These are phyloP conservation scores for Halenospora varia DNA, from an alignment of 495 filamentous ascomycete genomes.

Conservation along the genomic window DNA sequence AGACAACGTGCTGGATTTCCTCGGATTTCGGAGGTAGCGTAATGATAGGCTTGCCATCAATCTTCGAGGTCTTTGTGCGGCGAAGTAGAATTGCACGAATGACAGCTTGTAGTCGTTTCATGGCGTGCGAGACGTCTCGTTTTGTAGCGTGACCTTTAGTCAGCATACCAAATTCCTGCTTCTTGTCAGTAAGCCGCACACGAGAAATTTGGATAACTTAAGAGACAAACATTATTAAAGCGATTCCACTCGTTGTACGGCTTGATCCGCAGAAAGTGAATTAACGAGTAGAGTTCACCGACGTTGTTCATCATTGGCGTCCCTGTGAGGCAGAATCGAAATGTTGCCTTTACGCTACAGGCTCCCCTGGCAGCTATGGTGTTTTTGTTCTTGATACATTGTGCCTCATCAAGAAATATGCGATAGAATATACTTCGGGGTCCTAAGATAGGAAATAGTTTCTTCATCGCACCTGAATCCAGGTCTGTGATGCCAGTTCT, in stretches of 20 bases:
- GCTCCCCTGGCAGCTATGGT: slow-evolving; percentile 64
- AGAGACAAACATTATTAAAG: slow-evolving; percentile 39
- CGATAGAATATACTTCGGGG: slow-evolving; percentile 69
- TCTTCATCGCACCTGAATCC: slow-evolving; percentile 15
- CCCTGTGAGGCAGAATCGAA: slow-evolving; percentile 84
- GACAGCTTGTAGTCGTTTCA: slow-evolving; percentile 71
- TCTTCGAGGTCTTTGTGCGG: slow-evolving; percentile 75
- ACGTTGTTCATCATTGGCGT: slow-evolving; percentile 94
- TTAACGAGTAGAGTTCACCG: slow-evolving; percentile 74
- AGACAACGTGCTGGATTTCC: slow-evolving; percentile 62
- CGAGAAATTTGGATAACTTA: too few species aligned
- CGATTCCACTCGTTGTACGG: slow-evolving; percentile 63
- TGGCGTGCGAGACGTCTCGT: slow-evolving; percentile 40
- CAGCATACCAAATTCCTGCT: slow-evolving; percentile 31
- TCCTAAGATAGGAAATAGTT: slow-evolving; percentile 57
- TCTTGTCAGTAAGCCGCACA: neutral
- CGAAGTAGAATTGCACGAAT: slow-evolving; percentile 84
- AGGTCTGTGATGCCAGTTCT: slow-evolving; percentile 24
- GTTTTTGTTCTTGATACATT: slow-evolving; percentile 84
- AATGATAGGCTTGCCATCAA: slow-evolving; percentile 85
- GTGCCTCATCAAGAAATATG: slow-evolving; percentile 89
- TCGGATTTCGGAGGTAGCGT: slow-evolving; percentile 66
- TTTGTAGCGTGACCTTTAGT: slow-evolving; percentile 28
- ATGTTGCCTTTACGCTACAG: slow-evolving; percentile 54
- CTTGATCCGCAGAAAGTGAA: slow-evolving; percentile 75